Conservation (phyloP, 768 basidiomycete species). For the Panaeolus papilionaceus region DNA sequence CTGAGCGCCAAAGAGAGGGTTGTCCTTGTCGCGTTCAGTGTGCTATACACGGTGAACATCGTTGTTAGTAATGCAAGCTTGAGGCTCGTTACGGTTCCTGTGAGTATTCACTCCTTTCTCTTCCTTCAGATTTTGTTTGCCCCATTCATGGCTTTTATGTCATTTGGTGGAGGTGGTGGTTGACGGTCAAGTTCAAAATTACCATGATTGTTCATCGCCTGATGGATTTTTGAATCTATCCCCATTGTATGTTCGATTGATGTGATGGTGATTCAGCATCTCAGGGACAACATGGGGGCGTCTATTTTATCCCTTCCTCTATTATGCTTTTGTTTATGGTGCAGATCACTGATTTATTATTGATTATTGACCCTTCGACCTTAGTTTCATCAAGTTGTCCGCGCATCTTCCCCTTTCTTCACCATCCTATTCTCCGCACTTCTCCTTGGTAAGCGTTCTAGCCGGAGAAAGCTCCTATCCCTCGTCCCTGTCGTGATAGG, state of each 20-base stretch:
- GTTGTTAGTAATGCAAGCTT: conserved; percentile 93
- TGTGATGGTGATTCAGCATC: neutral
- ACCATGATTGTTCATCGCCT: neutral
- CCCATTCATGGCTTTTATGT: neutral
- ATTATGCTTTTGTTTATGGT: conserved; percentile 9
- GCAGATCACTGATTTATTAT: conserved; percentile 4
- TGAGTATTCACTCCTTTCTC: conserved; percentile 43
- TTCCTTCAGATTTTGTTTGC: conserved; percentile 5
- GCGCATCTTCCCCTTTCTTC: conserved; percentile 92
- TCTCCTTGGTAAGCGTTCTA: conserved; percentile 69
- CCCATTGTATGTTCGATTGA: neutral
- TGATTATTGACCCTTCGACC: too few relatives aligned
- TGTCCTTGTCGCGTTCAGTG: conserved; percentile 81
- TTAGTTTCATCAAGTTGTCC: conserved; percentile 97
- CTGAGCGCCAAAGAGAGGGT: conserved; percentile 61
- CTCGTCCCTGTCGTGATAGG: conserved; percentile 88
- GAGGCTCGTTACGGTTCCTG: conserved; percentile 88
- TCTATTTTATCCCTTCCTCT: neutral
- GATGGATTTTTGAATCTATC: neutral
- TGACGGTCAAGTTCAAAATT: neutral
- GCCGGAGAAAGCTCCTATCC: conserved; percentile 66
- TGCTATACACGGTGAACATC: conserved; percentile 93
- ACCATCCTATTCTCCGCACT: conserved; percentile 79
- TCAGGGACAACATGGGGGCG: neutral
- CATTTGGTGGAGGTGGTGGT: neutral